phyloP scores from a whole-genome alignment of 2,329 filamentous ascomycete species.

The Dendryphion nanum region DNA sequence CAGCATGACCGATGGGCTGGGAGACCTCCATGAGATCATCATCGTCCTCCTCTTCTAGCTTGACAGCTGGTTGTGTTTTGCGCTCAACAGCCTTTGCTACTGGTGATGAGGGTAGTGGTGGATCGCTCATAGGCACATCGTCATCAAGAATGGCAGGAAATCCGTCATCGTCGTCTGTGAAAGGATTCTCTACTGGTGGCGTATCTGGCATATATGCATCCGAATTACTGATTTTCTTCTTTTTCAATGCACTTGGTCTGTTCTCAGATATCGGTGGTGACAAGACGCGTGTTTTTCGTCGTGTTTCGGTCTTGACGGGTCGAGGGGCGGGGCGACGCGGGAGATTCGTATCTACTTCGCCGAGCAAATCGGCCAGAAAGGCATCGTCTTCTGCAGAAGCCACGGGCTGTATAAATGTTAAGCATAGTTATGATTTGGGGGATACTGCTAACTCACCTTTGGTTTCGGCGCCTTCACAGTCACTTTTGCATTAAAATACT shows the following conservation, averaged over 20 bases:
- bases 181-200: slow-evolving; percentile 36
- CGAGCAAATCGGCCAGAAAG: slow-evolving; percentile 81
- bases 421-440: slow-evolving; percentile 4
- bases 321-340: slow-evolving; percentile 50
- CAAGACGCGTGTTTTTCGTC: slow-evolving; percentile 74
- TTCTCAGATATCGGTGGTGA: slow-evolving; percentile 67
- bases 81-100: slow-evolving; percentile 74
- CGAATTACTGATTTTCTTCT: slow-evolving; percentile 16
- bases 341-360: slow-evolving; percentile 80
- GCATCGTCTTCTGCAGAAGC: slow-evolving; percentile 85
- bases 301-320: slow-evolving; percentile 69
- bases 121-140: slow-evolving; percentile 83
- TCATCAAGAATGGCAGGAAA: slow-evolving; percentile 58
- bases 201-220: slow-evolving; percentile 48
- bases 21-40: slow-evolving; percentile 80
- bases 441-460: too few relatives aligned
- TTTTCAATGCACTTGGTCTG: slow-evolving; percentile 22
- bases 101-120: slow-evolving; percentile 77
- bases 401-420: slow-evolving; percentile 62
- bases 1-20: slow-evolving; percentile 64
- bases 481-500: slow-evolving; percentile 84
- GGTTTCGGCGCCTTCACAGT: slow-evolving; percentile 66
- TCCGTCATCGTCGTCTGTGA: slow-evolving; percentile 54
- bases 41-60: slow-evolving; percentile 69
- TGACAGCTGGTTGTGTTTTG: slow-evolving; percentile 57